Base-by-base conservation (phyloP, 2,329 filamentous ascomycete genomes). In the Pseudocercospora fijiensis region DNA sequence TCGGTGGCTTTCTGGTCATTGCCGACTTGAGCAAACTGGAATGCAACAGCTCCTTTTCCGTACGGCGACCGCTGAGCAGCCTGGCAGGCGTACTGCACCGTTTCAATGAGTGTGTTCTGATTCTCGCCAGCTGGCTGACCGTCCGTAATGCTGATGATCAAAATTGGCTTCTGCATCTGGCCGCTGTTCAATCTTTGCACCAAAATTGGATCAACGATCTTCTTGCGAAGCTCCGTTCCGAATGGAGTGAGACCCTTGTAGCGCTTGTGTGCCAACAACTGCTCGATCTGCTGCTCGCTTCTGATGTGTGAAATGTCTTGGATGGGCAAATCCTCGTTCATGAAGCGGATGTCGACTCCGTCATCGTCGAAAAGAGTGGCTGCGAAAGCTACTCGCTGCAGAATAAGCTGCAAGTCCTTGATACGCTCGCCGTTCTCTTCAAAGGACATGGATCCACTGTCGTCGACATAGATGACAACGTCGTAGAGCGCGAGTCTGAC, bases 11-110 rank as follows among this genome's bases (percentile, higher is more conserved):
- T 83, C 72, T 84, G 79, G 70, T 90, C 87, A 69, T 88, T 88
- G 66, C 87, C 87, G 56, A 90, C 87, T 70, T 90, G 87, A 0
- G 87, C 86, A 71, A 89, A 89, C 71, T 89, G 86, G 78, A 89
- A 89, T 0, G 85, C 82, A 64, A 89, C 76, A n/a, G 85, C 85
- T 28, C 74, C 74, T 27, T 79, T 79, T 30, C 86, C 85, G 70
- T 84, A 85, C 57, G 79, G 81, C 57, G 81, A 77, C 45, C 79
- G 77, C 24, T 78, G 72, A 26, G 86, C 76, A 64, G 86, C 81
- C 20, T 81, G 77, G 57, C 81, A 78, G 1, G 85, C 82, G 69
- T 82, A 80, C 56, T 80, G 80, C 67, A 89, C 86, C 37, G 83
- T 83, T 59, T 87, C 83, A 45, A 83, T 80, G 7, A 89, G 82